Percentiles rank a stretch among this genome's conserved stretches.
These are phyloP conservation scores for Boechera retrofracta DNA, from an alignment of 345 rosid species.

Conservation along the genomic window DNA sequence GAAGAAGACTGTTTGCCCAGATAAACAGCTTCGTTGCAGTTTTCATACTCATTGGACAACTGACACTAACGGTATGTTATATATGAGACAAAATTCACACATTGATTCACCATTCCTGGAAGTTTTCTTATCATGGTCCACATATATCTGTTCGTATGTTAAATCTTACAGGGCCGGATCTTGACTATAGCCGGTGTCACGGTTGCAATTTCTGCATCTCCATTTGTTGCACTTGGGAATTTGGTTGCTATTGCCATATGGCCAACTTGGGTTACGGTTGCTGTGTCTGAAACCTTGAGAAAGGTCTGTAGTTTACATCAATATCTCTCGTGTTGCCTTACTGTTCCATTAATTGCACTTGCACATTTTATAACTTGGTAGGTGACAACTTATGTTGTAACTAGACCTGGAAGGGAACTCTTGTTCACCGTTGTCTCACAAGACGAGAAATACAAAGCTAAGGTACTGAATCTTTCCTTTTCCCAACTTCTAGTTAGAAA, in stretches of 20 bases:
- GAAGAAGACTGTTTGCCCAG: constrained; percentile 88
- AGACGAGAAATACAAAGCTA: constrained; percentile 97
- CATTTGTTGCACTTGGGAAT: constrained; percentile 70
- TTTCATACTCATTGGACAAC: constrained; percentile 91
- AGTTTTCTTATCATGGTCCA: not conserved
- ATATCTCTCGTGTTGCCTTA: constrained; percentile 2
- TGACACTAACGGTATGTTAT: constrained; percentile 73
- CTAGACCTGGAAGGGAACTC: constrained; percentile 94
- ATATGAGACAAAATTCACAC: not conserved
- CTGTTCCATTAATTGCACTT: constrained; percentile 15
- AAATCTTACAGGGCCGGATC: constrained; percentile 69
- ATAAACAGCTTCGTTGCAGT: constrained; percentile 94
- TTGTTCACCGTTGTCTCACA: constrained; percentile 87
- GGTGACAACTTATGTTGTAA: constrained; percentile 87
- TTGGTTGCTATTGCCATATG: constrained; percentile 79
- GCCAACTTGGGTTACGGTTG: constrained; percentile 88
- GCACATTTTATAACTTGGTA: constrained; percentile 37
- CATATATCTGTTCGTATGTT: not conserved
- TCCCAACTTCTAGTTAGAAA: not conserved
- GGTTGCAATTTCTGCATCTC: constrained; percentile 78
- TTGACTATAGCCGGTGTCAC: constrained; percentile 86
- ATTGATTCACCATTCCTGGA: constrained; percentile 1
- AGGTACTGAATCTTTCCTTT: constrained; percentile 51
- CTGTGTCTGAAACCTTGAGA: constrained; percentile 82
- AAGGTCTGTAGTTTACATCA: constrained; percentile 58